Base-by-base conservation (phyloP, 2,329 filamentous ascomycete species). In the Gnomoniopsis smithogilvyi region DNA sequence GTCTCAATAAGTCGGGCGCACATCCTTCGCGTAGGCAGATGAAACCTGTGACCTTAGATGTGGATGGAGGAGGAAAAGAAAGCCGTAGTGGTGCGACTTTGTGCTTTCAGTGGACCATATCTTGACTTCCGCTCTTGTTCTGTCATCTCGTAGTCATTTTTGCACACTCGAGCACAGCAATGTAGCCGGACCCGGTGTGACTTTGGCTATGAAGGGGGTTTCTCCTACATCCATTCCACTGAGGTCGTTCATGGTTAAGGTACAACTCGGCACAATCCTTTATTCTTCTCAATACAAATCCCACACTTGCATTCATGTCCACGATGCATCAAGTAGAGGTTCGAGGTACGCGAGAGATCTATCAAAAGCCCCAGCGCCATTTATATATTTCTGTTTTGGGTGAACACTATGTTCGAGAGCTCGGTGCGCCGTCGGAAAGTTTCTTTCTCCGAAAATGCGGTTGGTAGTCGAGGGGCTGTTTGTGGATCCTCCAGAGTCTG, bases 1-100 rank as follows among this genome's bases (percentile, higher is more conserved):
- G 30, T 73, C 64, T 30, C 70, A 71, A 11, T 68, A 72, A 55
- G 59, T 61, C 55, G 59, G 59, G 59, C 59, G 56, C 54, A 38
- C 51, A 17, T 19, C 47, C 12, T 10, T 53, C 15, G 24, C 55
- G 68, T 68, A 36, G 15, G 22, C 14, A 45, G 26, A 38, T 38
- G 43, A 58, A 38, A 65, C 56, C 36, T 45, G 51, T 36, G 24
- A 33, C 14, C 17, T 19, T n/a, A 22, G 36, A 45, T 33, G 21
- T 24, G 45, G 17, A 24, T 17, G 30, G 36, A 26, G 52, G 52
- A 47, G 33, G 48, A 46, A 49, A 34, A 59, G 21, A 30, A 26
- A 30, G 50, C n/a, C 7, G 21, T 26, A 2, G 12, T 22, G 54
- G 24, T 21, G 43, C 17, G 15, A 46, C 43, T 12, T n/a, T 30